Percentiles rank a stretch among this genome's conserved stretches.
These are phyloP conservation scores for Trebouxiophyceae sp. DNA, from an alignment of 163 green algal species.

Conservation along the genomic window DNA sequence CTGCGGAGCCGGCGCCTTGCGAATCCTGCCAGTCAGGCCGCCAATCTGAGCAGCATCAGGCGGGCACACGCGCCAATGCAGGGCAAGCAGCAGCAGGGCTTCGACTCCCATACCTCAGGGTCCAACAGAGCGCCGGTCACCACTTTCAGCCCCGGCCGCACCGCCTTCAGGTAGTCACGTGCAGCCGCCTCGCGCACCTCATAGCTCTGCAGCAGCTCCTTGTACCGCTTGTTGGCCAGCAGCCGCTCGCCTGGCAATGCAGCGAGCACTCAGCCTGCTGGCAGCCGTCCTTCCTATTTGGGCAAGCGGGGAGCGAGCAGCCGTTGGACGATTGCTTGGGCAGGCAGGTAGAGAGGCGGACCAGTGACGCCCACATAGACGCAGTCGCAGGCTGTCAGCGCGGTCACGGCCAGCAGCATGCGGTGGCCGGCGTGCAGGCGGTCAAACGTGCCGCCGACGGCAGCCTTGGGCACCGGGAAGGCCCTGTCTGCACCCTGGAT, in stretches of 20 bases:
- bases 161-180: slow-evolving; percentile 47
- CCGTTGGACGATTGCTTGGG: too few relatives aligned
- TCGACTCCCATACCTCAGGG: slow-evolving; percentile 41
- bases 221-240: slow-evolving; percentile 61
- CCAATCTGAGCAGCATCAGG: too few relatives aligned
- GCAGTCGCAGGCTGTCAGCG: slow-evolving; percentile 37
- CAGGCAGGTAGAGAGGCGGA: too few relatives aligned
- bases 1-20: too few relatives aligned
- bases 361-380: slow-evolving; percentile 82
- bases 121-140: slow-evolving; percentile 56
- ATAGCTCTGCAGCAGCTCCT: slow-evolving; percentile 68
- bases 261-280: not conserved
- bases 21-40: too few relatives aligned
- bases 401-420: slow-evolving; percentile 73
- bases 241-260: slow-evolving; percentile 54
- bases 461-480: slow-evolving; percentile 62
- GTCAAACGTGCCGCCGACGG: slow-evolving; percentile 92
- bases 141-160: slow-evolving; percentile 49
- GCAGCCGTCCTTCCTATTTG: too few relatives aligned
- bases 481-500: not conserved
- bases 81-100: too few relatives aligned
- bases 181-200: slow-evolving; percentile 36
- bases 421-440: slow-evolving; percentile 86
- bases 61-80: too few relatives aligned
- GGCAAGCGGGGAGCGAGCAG: too few relatives aligned